Percentiles rank a stretch among this genome's conserved stretches.
phyloP scores from a whole-genome alignment of 2,329 filamentous ascomycete genomes.

The Aspergillus viridinutans region DNA sequence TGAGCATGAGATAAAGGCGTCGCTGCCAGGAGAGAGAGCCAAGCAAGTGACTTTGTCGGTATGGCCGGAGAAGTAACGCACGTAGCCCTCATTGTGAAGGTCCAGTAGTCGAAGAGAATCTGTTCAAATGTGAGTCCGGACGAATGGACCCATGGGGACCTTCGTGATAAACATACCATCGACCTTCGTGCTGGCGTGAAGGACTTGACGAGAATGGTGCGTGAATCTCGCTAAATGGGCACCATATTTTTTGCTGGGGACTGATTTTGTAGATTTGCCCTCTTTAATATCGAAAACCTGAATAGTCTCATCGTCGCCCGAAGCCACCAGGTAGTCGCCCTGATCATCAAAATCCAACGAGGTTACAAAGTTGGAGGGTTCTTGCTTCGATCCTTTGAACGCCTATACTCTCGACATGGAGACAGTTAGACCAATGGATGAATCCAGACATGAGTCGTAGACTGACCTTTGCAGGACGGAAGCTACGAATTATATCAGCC shows the following conservation, averaged over 20 bases:
- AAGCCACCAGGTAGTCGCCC: conserved; percentile 85
- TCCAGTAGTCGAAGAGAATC: conserved; percentile 80
- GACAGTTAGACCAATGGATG: conserved; percentile 4
- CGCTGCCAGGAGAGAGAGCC: conserved; percentile 75
- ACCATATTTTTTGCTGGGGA: conserved; percentile 95
- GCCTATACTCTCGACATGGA: conserved; percentile 17
- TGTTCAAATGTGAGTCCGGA: conserved; percentile 11
- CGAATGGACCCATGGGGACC: background rate
- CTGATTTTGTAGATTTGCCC: conserved; percentile 80
- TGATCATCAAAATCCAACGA: conserved; percentile 96
- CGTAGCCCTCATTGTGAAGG: conserved; percentile 89
- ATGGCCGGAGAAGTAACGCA: conserved; percentile 94
- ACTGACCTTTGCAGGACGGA: conserved; percentile 72
- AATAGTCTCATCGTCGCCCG: conserved; percentile 89
- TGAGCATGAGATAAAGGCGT: conserved; percentile 88
- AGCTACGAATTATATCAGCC: conserved; percentile 70
- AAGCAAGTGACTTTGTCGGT: conserved; percentile 78
- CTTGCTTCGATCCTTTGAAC: conserved; percentile 36
- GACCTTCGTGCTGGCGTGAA: conserved; percentile 93
- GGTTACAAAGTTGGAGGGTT: conserved; percentile 60
- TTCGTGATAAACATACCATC: conserved; percentile 57
- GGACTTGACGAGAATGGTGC: conserved; percentile 82
- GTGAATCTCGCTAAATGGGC: conserved; percentile 92
- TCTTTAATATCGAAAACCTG: conserved; percentile 94
- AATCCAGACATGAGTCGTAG: background rate